phyloP scores from a whole-genome alignment of 1,139 yeast species.

The Yamadazyma jaroonii region DNA sequence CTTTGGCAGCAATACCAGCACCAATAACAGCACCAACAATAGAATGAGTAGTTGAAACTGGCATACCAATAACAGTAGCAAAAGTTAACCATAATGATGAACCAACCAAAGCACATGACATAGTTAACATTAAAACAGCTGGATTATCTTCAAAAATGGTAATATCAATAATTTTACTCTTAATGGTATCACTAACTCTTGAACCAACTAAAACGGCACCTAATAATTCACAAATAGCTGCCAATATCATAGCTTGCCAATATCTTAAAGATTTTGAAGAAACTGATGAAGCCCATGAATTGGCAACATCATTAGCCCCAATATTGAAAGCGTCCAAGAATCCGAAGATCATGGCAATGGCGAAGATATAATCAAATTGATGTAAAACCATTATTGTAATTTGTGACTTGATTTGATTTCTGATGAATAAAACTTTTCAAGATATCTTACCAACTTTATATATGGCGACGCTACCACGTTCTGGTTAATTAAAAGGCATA shows the following conservation, averaged over 20 bases:
- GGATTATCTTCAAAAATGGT: conserved; percentile 51
- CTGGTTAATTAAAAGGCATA: not conserved
- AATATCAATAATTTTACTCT: conserved; percentile 58
- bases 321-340: conserved; percentile 80
- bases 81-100: conserved; percentile 70
- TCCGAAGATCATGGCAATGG: conserved; percentile 67
- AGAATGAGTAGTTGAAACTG: conserved; percentile 78
- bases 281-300: conserved; percentile 73
- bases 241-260: conserved; percentile 74
- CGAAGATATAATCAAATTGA: conserved; percentile 65
- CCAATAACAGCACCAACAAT: conserved; percentile 79
- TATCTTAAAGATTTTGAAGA: conserved; percentile 67
- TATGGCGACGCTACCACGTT: not conserved
- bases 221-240: conserved; percentile 65
- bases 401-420: not conserved
- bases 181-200: conserved; percentile 68
- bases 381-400: conserved; percentile 33
- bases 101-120: conserved; percentile 75
- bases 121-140: conserved; percentile 68
- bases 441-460: not conserved
- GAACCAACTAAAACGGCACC: conserved; percentile 77
- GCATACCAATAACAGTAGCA: conserved; percentile 69
- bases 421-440: not conserved
- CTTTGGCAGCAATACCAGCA: conserved; percentile 69
- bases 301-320: conserved; percentile 83